Base-by-base conservation (phyloP, 2,329 filamentous ascomycete genomes). In the Trichoderma lentiforme region DNA sequence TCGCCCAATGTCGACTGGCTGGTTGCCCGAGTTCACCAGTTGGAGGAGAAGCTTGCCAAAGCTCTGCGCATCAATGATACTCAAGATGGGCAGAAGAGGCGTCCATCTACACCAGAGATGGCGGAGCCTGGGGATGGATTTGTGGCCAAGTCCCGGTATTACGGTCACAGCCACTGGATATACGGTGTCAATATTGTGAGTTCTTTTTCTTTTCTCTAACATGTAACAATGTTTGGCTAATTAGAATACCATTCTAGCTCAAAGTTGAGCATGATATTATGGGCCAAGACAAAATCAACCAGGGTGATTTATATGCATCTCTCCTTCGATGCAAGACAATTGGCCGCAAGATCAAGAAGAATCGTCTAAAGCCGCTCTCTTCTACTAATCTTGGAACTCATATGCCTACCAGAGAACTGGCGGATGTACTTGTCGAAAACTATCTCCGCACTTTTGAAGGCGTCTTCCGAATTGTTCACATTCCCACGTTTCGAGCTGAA, bases 371-470 rank as follows among this genome's bases (percentile, higher is more conserved):
- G 11, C 76, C 79, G 15, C 71, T 85, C 30, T 78, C 78, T 3
- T 79, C 81, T 3, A 66, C 78, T 26, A 79, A 82, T 15, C 76
- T 84, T 3, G 84, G 85, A 15, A 77, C 79, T 47, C 78, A 80
- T 4, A 80, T 85, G 8, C 83, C 84, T 0, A 53, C 78, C 0
- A 78, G 80, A 12, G 77, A 78, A 0, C 73, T 88, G 1, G 84
- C 86, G 0, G 87, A 90, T 72, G 78, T 83, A 66, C 82, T 90
- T 1, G 80, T 90, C 18, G 81, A 85, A 9, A 78, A 81, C 34
- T 90, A 90, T 79, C 79, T 91, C 21, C 81, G 86, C 62, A 86
- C 86, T 0, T 84, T 88, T 56, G 88, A 91, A 75, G 85, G 86
- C 1, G 84, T 87, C 18, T 84, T 87, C 73, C 84, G 89, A 3